Conservation (phyloP, 2,329 filamentous ascomycete species). For the Colletotrichum incanum region DNA sequence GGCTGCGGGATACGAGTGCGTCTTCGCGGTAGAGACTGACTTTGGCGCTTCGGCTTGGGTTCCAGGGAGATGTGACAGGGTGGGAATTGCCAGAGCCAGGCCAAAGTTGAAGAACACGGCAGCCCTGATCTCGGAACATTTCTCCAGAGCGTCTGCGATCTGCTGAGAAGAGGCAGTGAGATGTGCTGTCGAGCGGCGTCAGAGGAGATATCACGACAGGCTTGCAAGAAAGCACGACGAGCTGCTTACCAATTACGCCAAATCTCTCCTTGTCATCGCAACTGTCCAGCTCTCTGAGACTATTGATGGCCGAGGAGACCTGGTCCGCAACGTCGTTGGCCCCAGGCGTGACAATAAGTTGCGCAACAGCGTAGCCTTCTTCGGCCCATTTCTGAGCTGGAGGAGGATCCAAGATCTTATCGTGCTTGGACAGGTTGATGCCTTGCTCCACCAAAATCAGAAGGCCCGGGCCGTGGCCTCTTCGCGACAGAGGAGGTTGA, state of each 20-base stretch:
- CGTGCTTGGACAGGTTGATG: conserved; percentile 32
- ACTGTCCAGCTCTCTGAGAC: conserved; percentile 23
- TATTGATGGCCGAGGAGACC: conserved; percentile 16
- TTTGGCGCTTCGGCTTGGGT: neutral
- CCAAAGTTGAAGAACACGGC: conserved; percentile 35
- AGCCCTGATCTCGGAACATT: conserved; percentile 29
- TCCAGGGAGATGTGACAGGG: conserved; percentile 24
- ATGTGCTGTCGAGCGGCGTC: conserved; percentile 3
- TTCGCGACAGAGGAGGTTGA: conserved; percentile 50
- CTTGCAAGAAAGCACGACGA: neutral
- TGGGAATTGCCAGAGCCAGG: conserved; percentile 28
- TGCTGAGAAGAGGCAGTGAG: neutral
- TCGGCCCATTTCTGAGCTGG: conserved; percentile 81
- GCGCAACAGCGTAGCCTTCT: conserved; percentile 76
- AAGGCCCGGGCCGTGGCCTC: conserved; percentile 53
- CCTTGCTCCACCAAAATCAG: conserved; percentile 47
- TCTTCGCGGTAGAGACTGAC: conserved; percentile 4
- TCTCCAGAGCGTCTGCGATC: conserved; percentile 13
- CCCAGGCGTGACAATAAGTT: conserved; percentile 56
- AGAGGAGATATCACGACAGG: neutral
- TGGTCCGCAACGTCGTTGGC: neutral
- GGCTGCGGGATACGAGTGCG: conserved; percentile 59
- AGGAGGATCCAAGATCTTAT: conserved; percentile 50
- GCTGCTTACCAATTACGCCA: conserved; percentile 29
- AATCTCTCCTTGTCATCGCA: conserved; percentile 51